phyloP scores from a whole-genome alignment of 2,329 filamentous ascomycete genomes.

The Fusarium solani-melongenae region DNA sequence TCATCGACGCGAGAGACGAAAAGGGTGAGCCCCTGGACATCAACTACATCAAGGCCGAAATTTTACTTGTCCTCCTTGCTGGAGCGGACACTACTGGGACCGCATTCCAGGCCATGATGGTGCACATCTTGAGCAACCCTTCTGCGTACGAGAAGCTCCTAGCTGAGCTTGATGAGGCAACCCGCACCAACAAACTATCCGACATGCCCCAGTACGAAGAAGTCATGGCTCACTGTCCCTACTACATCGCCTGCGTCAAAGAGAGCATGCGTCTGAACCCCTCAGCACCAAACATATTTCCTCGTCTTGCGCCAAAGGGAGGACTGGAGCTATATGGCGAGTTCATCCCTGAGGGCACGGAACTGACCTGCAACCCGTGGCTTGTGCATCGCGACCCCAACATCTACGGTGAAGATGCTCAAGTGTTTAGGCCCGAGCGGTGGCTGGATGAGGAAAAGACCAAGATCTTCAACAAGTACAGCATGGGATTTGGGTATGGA shows the following conservation, averaged over 20 bases:
- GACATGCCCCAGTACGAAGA: conserved; percentile 47
- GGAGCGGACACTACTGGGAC: conserved; percentile 61
- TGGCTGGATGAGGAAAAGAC: conserved; percentile 50
- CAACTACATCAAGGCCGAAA: conserved; percentile 36
- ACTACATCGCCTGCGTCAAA: conserved; percentile 64
- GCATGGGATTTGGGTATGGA: conserved; percentile 53
- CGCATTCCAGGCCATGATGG: conserved; percentile 55
- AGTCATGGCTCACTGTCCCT: conserved; percentile 48
- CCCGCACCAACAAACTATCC: conserved; percentile 50
- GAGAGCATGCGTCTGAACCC: conserved; percentile 64
- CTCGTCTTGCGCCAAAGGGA: conserved; percentile 57
- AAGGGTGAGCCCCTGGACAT: conserved; percentile 21
- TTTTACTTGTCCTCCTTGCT: conserved; percentile 45
- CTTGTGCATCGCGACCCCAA: conserved; percentile 47
- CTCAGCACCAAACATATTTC: conserved; percentile 60
- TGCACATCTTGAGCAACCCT: conserved; percentile 36
- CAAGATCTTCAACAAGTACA: conserved; percentile 44
- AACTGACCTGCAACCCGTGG: conserved; percentile 52
- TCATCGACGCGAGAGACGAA: conserved; percentile 27
- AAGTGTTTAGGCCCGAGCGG: conserved; percentile 53
- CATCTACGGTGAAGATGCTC: conserved; percentile 47
- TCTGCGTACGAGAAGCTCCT: conserved; percentile 34
- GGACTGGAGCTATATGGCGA: conserved; percentile 54
- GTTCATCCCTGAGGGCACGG: conserved; percentile 47
- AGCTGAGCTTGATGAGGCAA: conserved; percentile 36